These are phyloP conservation scores for Typha latifolia DNA, from an alignment of 176 grass and related monocot species.

Conservation along the genomic window DNA sequence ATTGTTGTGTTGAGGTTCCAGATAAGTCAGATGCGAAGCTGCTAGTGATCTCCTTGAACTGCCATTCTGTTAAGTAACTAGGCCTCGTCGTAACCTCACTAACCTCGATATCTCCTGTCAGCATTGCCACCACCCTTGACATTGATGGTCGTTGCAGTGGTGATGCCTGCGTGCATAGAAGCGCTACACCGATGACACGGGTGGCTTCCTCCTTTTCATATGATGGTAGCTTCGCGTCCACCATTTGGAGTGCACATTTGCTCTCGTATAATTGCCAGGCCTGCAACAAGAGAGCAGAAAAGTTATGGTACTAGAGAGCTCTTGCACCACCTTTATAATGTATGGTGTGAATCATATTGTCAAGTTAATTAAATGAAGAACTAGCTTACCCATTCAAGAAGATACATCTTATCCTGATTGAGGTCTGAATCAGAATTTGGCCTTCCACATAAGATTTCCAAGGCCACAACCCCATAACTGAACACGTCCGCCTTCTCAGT, in stretches of 20 bases:
- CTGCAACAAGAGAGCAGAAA: constrained; percentile 3
- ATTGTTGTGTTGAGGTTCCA: constrained; percentile 18
- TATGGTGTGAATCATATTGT: background rate
- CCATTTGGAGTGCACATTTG: constrained; percentile 12
- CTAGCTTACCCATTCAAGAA: constrained; percentile 36
- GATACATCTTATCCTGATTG: constrained; percentile 14
- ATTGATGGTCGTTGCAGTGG: constrained; percentile 46
- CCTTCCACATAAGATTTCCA: constrained; percentile 31
- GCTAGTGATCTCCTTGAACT: constrained; percentile 32
- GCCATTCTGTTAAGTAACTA: constrained; percentile 65
- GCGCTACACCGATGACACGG: constrained; percentile 22
- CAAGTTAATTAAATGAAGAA: background rate
- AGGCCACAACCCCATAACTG: constrained; percentile 24
- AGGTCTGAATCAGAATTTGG: constrained; percentile 19
- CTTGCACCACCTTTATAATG: background rate
- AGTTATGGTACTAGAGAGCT: background rate
- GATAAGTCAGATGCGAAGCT: constrained; percentile 24
- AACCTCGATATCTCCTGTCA: constrained; percentile 34
- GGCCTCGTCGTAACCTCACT: constrained; percentile 33
- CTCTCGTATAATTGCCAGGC: constrained; percentile 34
- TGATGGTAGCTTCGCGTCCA: constrained; percentile 16
- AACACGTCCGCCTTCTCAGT: constrained; percentile 25
- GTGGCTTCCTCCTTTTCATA: constrained; percentile 17
- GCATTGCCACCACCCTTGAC: constrained; percentile 55
- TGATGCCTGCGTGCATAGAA: constrained; percentile 44